Percentiles rank a stretch among this genome's conserved stretches.
These are phyloP conservation scores for Globisporangium recalcitrans DNA, from an alignment of 352 stramenopile genomes.

Conservation along the genomic window DNA sequence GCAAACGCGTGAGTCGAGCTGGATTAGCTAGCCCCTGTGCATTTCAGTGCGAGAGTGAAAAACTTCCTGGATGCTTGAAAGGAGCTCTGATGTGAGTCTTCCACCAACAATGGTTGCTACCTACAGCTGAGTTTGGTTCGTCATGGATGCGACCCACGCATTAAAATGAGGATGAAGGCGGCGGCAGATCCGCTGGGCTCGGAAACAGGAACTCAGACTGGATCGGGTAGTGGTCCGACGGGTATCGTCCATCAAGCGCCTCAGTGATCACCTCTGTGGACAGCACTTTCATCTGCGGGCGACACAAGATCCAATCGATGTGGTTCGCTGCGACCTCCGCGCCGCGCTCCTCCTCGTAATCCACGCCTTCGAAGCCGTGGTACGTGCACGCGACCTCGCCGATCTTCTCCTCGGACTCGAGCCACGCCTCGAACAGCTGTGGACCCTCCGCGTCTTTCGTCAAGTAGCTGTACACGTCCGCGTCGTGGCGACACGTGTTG, in stretches of 20 bases:
- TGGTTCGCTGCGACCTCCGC: constrained; percentile 69
- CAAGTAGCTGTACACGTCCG: constrained; percentile 75
- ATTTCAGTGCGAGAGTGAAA: too few species aligned
- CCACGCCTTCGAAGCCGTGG: constrained; percentile 79
- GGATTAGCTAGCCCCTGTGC: too few species aligned
- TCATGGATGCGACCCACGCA: too few species aligned
- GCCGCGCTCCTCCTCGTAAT: constrained; percentile 72
- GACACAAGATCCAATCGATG: constrained; percentile 89
- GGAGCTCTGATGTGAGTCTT: too few species aligned
- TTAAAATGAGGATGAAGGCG: constrained; percentile 7
- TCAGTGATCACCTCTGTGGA: constrained; percentile 81
- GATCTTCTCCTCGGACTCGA: constrained; percentile 55
- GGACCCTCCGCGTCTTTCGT: constrained; percentile 55
- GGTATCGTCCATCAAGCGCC: constrained; percentile 70
- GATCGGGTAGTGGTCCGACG: constrained; percentile 86
- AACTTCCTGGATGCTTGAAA: too few species aligned
- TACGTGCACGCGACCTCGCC: constrained; percentile 82
- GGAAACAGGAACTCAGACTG: constrained; percentile 77
- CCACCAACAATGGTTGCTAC: too few species aligned
- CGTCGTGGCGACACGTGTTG: constrained; percentile 84
- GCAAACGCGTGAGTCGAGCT: too few species aligned
- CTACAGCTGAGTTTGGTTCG: too few species aligned
- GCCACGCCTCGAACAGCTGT: constrained; percentile 68
- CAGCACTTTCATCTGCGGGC: constrained; percentile 69
- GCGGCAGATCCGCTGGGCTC: constrained; percentile 46